These are phyloP conservation scores for Hyaloscypha variabilis DNA, from an alignment of 495 filamentous ascomycete genomes.

Conservation along the genomic window DNA sequence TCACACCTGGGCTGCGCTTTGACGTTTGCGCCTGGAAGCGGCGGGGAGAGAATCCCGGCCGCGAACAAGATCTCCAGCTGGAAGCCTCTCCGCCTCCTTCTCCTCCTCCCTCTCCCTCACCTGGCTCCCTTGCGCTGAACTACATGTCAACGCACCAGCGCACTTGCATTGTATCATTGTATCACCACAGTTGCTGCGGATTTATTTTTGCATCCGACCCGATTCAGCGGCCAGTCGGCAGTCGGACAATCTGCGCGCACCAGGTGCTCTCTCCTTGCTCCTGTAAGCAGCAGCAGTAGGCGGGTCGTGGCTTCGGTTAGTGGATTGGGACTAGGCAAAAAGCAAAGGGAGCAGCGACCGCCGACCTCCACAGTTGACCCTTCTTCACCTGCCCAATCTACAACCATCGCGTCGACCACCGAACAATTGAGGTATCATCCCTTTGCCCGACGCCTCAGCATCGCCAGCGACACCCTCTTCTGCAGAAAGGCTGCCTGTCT, in stretches of 20 bases:
- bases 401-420: conserved; percentile 31
- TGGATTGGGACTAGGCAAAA: too few relatives aligned
- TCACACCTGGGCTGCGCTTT: not conserved
- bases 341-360: conserved; percentile 5
- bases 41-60: not conserved
- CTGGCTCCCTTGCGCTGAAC: too few relatives aligned
- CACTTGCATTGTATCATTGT: too few relatives aligned
- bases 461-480: not conserved
- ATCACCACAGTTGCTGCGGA: not conserved
- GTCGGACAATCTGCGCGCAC: too few relatives aligned
- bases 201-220: not conserved
- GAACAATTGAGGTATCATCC: conserved; percentile 13
- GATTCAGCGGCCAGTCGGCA: not conserved
- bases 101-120: not conserved
- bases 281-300: not conserved
- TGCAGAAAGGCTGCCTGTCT: not conserved
- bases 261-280: not conserved
- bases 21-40: not conserved
- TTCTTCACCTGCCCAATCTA: conserved; percentile 32
- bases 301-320: too few relatives aligned
- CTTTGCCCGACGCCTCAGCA: not conserved
- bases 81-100: not conserved
- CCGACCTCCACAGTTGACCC: conserved; percentile 24
- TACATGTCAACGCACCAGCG: too few relatives aligned
- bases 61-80: not conserved